phyloP scores from a whole-genome alignment of 768 basidiomycete species.

The Termitomyces sp. region DNA sequence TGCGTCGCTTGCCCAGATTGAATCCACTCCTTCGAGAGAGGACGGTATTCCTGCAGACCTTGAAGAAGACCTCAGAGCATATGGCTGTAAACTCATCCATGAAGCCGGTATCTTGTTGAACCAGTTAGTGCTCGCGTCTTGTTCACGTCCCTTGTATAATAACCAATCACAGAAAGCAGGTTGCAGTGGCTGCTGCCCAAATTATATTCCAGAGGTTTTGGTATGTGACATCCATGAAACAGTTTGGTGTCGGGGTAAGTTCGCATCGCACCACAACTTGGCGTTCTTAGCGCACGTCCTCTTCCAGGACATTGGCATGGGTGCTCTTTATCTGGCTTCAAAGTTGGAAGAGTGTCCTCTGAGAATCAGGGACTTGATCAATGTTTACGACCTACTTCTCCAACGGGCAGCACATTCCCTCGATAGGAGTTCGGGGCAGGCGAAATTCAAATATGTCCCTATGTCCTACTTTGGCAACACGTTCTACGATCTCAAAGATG shows the following conservation, averaged over 20 bases:
- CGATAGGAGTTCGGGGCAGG: conserved; percentile 24
- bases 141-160: conserved; percentile 3
- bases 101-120: conserved; percentile 88
- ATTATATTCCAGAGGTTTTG: conserved; percentile 96
- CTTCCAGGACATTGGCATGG: conserved; percentile 78
- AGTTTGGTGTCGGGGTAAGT: conserved; percentile 88
- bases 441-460: conserved; percentile 60
- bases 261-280: conserved; percentile 1
- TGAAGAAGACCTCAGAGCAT: conserved; percentile 85
- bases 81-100: conserved; percentile 92
- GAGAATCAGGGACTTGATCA: conserved; percentile 90
- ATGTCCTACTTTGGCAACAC: conserved; percentile 88
- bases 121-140: conserved; percentile 50
- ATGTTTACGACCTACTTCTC: conserved; percentile 87
- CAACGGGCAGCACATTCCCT: conserved; percentile 61
- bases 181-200: conserved; percentile 94
- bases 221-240: conserved; percentile 92
- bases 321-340: conserved; percentile 81
- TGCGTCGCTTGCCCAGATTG: conserved; percentile 74
- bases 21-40: conserved; percentile 70
- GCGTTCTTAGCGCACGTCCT: conserved; percentile 2
- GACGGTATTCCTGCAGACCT: conserved; percentile 79
- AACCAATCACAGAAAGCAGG: conserved; percentile 71
- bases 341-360: conserved; percentile 91
- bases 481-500: conserved; percentile 94